phyloP scores from a whole-genome alignment of 2,329 filamentous ascomycete genomes.

The Aspergillus nomiae region DNA sequence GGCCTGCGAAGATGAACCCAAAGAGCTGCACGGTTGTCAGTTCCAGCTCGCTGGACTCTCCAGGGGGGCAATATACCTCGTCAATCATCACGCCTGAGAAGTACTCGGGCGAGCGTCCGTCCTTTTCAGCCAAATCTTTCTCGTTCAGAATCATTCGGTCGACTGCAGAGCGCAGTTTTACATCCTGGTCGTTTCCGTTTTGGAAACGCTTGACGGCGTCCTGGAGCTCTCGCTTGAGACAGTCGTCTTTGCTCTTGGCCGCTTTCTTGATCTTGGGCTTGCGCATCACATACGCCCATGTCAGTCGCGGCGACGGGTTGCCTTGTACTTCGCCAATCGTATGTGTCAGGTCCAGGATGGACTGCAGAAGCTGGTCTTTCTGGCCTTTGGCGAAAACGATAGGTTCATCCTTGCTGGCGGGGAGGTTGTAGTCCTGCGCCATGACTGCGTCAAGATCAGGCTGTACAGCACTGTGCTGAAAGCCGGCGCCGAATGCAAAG shows the following conservation, averaged over 20 bases:
- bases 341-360: not conserved
- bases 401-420: not conserved
- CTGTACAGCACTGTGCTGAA: not conserved
- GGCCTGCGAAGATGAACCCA: constrained; percentile 44
- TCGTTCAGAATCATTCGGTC: constrained; percentile 1
- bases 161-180: not conserved
- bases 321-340: not conserved
- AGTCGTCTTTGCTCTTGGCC: constrained; percentile 30
- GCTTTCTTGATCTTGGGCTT: not conserved
- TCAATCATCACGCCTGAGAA: not conserved
- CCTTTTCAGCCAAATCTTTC: not conserved
- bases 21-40: constrained; percentile 19
- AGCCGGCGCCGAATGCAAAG: not conserved
- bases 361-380: not conserved
- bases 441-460: not conserved
- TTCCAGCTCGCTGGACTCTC: too few relatives aligned
- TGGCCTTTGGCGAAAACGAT: not conserved
- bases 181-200: not conserved
- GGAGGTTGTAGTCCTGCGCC: too few relatives aligned
- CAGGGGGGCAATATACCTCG: constrained; percentile 12
- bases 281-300: not conserved
- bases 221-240: not conserved
- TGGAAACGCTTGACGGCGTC: not conserved
- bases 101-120: not conserved
- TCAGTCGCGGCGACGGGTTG: not conserved